phyloP scores from a whole-genome alignment of 805 yeast genomes.

The Starmerella gropengiesseri region DNA sequence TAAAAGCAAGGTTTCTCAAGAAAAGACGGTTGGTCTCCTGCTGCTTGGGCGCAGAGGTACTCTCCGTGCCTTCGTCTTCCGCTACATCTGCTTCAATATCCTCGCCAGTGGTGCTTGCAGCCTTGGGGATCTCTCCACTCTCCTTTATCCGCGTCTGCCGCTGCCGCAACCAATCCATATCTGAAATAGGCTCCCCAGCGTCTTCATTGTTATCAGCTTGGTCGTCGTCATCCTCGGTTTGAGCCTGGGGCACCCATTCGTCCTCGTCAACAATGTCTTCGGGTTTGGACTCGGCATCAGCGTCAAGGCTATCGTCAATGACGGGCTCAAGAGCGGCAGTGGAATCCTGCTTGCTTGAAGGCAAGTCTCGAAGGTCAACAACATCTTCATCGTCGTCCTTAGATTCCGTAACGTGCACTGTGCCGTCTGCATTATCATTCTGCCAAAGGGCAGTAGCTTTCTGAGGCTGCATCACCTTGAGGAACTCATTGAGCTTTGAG shows the following conservation, averaged over 20 bases:
- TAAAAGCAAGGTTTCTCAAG: constrained; percentile 72
- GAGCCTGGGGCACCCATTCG: constrained; percentile 31
- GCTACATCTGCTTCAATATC: constrained; percentile 5
- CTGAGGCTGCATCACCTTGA: constrained; percentile 74
- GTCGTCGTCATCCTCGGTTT: constrained; percentile 26
- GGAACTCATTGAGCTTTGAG: constrained; percentile 57
- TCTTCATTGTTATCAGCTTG: neutral
- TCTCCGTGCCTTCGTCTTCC: constrained; percentile 7
- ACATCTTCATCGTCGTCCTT: constrained; percentile 18
- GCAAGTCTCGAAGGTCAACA: constrained; percentile 28
- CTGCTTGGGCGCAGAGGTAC: too few species aligned
- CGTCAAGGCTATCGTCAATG: constrained; percentile 30
- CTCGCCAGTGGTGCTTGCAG: neutral
- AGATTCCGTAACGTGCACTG: constrained; percentile 11
- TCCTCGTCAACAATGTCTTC: constrained; percentile 28
- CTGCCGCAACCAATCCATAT: constrained; percentile 76
- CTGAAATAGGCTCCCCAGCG: constrained; percentile 38
- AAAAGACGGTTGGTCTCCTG: constrained; percentile 68
- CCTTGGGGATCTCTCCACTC: constrained; percentile 19
- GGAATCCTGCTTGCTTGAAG: constrained; percentile 15
- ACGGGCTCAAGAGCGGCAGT: constrained; percentile 31
- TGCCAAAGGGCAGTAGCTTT: constrained; percentile 28
- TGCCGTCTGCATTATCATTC: constrained; percentile 28
- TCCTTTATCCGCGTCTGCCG: constrained; percentile 64
- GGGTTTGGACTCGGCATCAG: constrained; percentile 15